Evolutionary conservation across 2,329 filamentous ascomycete species (phyloP).

Genomic region (Exutisphaerella laricina): DNA sequence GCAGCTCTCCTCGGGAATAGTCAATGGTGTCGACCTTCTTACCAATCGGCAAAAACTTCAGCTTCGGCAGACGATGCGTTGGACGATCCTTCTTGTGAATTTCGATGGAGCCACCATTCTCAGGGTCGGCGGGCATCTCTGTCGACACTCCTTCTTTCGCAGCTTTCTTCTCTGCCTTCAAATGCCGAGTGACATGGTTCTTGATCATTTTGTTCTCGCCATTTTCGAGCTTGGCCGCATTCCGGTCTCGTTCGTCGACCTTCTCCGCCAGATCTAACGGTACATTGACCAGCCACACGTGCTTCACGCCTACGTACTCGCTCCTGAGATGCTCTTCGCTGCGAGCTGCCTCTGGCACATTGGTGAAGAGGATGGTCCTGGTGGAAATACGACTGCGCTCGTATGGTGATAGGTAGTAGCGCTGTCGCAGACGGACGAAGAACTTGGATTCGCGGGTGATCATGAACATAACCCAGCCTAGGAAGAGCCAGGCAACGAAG

Average conservation of each 20-base stretch:
- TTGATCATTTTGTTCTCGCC: constrained; percentile 40
- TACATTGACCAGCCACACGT: constrained; percentile 43
- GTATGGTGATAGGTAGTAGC: constrained; percentile 41
- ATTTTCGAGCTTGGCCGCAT: constrained; percentile 40
- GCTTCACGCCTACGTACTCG: constrained; percentile 36
- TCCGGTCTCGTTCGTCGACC: constrained; percentile 41
- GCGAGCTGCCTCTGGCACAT: constrained; percentile 39
- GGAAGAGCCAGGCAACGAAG: constrained; percentile 37
- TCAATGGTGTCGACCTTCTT: constrained; percentile 88
- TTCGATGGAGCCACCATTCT: constrained; percentile 42
- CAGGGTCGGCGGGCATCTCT: constrained; percentile 6
- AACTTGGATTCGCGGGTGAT: constrained; percentile 43
- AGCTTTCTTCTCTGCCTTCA: constrained; percentile 24
- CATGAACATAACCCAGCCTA: constrained; percentile 40
- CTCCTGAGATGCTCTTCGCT: constrained; percentile 37
- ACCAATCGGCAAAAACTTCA: constrained; percentile 58
- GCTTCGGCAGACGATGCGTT: constrained; percentile 55
- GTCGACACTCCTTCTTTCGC: constrained; percentile 19
- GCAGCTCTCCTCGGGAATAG: constrained; percentile 72
- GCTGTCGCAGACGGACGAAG: constrained; percentile 43
- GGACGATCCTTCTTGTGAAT: constrained; percentile 58
- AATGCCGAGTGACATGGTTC: constrained; percentile 28
- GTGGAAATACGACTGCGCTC: constrained; percentile 41
- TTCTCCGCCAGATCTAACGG: constrained; percentile 40
- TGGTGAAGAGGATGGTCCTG: constrained; percentile 43